These are phyloP conservation scores for Colletotrichum endophyticum DNA, from an alignment of 2,329 filamentous ascomycete genomes.

Conservation along the genomic window DNA sequence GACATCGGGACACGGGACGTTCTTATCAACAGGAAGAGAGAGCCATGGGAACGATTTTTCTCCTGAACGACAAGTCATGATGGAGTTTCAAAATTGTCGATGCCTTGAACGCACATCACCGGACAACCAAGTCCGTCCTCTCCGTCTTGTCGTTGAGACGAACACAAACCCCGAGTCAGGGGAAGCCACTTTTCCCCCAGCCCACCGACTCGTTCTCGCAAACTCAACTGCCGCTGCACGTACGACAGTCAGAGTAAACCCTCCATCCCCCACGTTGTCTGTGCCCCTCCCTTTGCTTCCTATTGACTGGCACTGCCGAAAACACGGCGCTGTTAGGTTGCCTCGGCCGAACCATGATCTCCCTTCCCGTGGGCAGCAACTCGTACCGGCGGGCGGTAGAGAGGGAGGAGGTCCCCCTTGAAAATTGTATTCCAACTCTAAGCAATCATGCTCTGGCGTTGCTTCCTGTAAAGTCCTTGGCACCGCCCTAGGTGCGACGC, in stretches of 20 bases:
- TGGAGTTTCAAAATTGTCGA: not conserved
- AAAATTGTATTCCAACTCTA: not conserved
- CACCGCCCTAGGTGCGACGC: not conserved
- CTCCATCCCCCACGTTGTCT: not conserved
- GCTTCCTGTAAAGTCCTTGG: not conserved
- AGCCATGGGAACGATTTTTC: not conserved
- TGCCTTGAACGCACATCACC: not conserved
- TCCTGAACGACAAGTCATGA: not conserved
- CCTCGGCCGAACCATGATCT: not conserved
- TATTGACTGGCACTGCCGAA: not conserved
- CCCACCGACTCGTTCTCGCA: not conserved
- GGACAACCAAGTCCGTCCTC: not conserved
- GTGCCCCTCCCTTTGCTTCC: not conserved
- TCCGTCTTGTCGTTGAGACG: not conserved
- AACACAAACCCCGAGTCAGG: not conserved
- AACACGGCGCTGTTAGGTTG: not conserved
- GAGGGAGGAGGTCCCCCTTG: not conserved
- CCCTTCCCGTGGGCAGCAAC: not conserved
- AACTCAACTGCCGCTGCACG: not conserved
- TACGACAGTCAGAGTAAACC: not conserved
- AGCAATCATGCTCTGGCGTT: not conserved
- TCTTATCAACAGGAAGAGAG: not conserved
- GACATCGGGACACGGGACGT: not conserved
- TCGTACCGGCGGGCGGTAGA: not conserved
- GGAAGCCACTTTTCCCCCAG: not conserved